These are phyloP conservation scores for Metschnikowia cubensis DNA, from an alignment of 805 yeast genomes.

Conservation along the genomic window DNA sequence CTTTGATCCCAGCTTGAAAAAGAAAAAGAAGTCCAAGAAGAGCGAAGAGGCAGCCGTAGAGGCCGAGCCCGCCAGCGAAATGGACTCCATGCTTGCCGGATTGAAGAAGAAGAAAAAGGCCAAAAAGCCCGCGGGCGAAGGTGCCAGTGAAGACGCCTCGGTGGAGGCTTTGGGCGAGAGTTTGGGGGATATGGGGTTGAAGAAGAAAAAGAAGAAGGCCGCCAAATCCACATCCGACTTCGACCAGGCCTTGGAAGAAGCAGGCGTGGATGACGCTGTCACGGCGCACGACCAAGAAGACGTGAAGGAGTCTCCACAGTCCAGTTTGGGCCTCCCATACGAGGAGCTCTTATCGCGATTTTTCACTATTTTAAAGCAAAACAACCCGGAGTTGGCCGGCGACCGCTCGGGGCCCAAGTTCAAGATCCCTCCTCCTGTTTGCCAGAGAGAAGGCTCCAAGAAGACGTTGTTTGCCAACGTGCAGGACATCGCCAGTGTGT, in stretches of 20 bases:
- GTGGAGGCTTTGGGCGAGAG: constrained; percentile 33
- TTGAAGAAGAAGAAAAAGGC: constrained; percentile 44
- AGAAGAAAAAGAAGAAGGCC: constrained; percentile 74
- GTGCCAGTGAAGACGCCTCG: constrained; percentile 20
- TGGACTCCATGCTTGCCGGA: constrained; percentile 65
- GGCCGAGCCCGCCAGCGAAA: constrained; percentile 18
- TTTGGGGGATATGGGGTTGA: constrained; percentile 42
- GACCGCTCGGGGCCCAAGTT: constrained; percentile 89
- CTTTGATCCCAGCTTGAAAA: constrained; percentile 71
- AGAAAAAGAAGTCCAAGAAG: constrained; percentile 76
- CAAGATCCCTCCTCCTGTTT: constrained; percentile 96
- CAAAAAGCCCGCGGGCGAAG: constrained; percentile 16
- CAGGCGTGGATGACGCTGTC: constrained; percentile 64
- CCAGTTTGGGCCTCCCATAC: constrained; percentile 63
- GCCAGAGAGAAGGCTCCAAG: constrained; percentile 95
- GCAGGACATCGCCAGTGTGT: constrained; percentile 87
- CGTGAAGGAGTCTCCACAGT: constrained; percentile 21
- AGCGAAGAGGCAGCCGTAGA: constrained; percentile 36
- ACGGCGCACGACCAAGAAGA: constrained; percentile 27
- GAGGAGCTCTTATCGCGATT: constrained; percentile 77
- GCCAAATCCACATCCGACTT: constrained; percentile 68
- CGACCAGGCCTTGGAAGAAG: constrained; percentile 84
- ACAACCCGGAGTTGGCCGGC: constrained; percentile 98
- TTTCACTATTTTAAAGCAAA: constrained; percentile 78
- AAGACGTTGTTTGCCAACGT: constrained; percentile 95